Base-by-base conservation (phyloP, 2,329 filamentous ascomycete genomes). In the Fusarium penzigii region DNA sequence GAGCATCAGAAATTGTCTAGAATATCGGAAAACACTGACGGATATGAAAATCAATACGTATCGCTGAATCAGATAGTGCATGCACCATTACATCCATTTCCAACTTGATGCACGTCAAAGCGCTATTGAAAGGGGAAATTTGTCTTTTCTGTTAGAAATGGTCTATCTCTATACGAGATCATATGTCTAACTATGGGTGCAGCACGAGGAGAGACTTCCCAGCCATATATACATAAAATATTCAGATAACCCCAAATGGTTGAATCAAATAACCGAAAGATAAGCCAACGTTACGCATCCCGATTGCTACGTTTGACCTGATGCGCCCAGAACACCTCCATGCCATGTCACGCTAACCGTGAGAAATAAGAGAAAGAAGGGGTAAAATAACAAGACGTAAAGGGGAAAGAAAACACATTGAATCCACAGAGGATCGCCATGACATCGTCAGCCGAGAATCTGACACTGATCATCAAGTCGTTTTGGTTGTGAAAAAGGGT, bases 331-430 rank as follows among this genome's bases (percentile, higher is more conserved):
- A 36, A 36, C 32, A 36, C 32, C 32, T 3, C 32, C 32, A 36
- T 48, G 16, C 29, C 41, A 39, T 39, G 29, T 39, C 29, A 38
- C 44, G 50, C 45, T 39, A 20, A 40, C 13, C 44, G 17, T 34
- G 20, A 29, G 38, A 29, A 39, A 39, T 14, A 25, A 39, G 38
- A 42, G 44, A 13, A 34, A 25, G 39, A 43, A 42, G 43, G 16
- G 17, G 38, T 14, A 11, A 11, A 36, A 5, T 3, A 36, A 36
- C 32, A 36, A 14, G 32, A 14, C 32, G 9, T 5, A 38, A 44
- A 29, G 17, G 25, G 39, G 42, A 46, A 46, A 51, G 8, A 42
- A 51, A 43, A 48, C 42, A 32, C 38, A 39, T 20, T 12, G 40
- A 25, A 42, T 39, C 43, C 20, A 25, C 7, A 25, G 20, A 25